Conservation (phyloP, 495 filamentous ascomycete genomes). For the Daldinia concentrica region DNA sequence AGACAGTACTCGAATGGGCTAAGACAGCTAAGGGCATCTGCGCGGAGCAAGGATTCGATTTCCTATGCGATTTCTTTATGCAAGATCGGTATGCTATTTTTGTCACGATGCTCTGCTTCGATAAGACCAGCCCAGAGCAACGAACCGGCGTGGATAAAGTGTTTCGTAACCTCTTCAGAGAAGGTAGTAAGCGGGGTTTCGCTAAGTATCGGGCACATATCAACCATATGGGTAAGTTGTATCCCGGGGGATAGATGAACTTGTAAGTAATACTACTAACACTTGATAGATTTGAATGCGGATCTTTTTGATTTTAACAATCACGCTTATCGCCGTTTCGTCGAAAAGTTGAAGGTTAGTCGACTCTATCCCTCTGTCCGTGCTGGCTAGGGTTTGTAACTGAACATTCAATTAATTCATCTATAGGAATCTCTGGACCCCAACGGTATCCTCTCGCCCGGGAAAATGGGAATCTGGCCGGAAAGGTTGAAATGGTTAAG, state of each 20-base stretch:
- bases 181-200: conserved; percentile 52
- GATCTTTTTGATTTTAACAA: conserved; percentile 56
- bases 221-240: conserved; percentile 54
- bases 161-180: conserved; percentile 49
- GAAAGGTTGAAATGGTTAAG: conserved; percentile 27
- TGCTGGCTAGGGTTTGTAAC: not conserved
- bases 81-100: conserved; percentile 54
- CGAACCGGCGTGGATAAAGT: conserved; percentile 44
- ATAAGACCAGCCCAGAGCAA: conserved; percentile 50
- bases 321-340: conserved; percentile 54
- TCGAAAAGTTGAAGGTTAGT: conserved; percentile 55
- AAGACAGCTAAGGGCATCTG: conserved; percentile 48
- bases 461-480: conserved; percentile 42
- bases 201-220: conserved; percentile 56
- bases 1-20: conserved; percentile 53
- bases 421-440: conserved; percentile 36
- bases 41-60: conserved; percentile 54
- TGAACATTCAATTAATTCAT: not conserved
- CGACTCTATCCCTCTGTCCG: not conserved
- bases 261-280: conserved; percentile 18
- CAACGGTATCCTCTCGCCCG: conserved; percentile 39
- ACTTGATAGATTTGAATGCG: conserved; percentile 49
- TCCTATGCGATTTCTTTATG: conserved; percentile 58
- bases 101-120: conserved; percentile 57
- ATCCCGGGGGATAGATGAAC: not conserved